These are phyloP conservation scores for Hymenochaete sp. DNA, from an alignment of 1,284 basidiomycete species.

Conservation along the genomic window DNA sequence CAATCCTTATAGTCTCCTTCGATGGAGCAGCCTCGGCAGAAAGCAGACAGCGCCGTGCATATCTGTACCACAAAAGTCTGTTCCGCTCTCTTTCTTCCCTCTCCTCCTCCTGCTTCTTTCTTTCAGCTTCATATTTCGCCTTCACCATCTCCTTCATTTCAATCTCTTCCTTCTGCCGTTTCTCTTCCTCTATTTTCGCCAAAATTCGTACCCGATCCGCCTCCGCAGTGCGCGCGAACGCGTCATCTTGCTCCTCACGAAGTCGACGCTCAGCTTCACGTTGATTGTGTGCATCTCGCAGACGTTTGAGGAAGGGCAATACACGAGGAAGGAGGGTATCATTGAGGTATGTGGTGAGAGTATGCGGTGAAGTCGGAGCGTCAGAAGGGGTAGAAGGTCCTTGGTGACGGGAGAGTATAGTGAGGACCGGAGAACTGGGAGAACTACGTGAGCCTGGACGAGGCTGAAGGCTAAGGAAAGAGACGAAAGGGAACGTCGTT, in stretches of 20 bases:
- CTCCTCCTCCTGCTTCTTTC: conserved; percentile 23
- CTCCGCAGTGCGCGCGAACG: conserved; percentile 57
- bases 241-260: conserved; percentile 76
- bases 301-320: conserved; percentile 58
- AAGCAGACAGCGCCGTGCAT: conserved; percentile 17
- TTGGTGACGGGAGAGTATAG: conserved; percentile 76
- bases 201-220: conserved; percentile 67
- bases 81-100: conserved; percentile 27
- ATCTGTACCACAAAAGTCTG: conserved; percentile 42
- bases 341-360: conserved; percentile 58
- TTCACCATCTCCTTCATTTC: conserved; percentile 27
- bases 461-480: conserved; percentile 84
- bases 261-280: conserved; percentile 61
- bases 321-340: conserved; percentile 73
- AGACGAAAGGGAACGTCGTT: conserved; percentile 88
- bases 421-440: conserved; percentile 45
- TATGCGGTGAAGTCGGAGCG: conserved; percentile 51
- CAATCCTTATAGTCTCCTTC: conserved; percentile 43
- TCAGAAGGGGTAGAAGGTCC: conserved; percentile 46
- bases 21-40: conserved; percentile 20
- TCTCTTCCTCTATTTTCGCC: conserved; percentile 36
- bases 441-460: conserved; percentile 31
- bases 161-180: conserved; percentile 26
- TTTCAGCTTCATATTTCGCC: conserved; percentile 26
- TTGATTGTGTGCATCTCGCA: conserved; percentile 37